Conservation (phyloP, 345 rosid species). For the Dovyalis caffra region DNA sequence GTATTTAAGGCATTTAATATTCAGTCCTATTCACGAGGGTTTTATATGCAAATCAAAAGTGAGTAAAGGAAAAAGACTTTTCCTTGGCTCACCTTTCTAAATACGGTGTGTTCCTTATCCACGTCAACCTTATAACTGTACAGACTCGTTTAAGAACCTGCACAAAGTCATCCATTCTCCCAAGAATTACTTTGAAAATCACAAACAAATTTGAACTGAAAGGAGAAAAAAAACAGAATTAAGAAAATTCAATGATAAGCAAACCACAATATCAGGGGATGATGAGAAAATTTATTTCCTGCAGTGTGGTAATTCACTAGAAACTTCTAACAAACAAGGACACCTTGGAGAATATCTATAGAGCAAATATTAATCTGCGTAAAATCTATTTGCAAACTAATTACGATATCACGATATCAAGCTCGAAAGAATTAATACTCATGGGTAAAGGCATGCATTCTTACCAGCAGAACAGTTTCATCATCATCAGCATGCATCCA, state of each 20-base stretch:
- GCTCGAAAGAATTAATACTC: neutral
- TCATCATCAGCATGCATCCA: slow-evolving; percentile 90
- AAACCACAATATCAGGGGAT: too few species aligned
- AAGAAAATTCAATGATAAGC: too few species aligned
- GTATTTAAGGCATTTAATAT: too few species aligned
- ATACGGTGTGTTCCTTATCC: slow-evolving; percentile 81
- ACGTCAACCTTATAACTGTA: slow-evolving; percentile 58
- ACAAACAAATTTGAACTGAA: neutral
- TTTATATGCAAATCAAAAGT: too few species aligned
- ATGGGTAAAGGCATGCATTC: neutral
- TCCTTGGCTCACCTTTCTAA: slow-evolving; percentile 50
- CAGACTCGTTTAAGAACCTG: slow-evolving; percentile 77
- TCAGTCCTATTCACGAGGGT: too few species aligned
- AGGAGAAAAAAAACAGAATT: neutral
- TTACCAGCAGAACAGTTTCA: slow-evolving; percentile 77
- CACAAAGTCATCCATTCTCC: slow-evolving; percentile 9
- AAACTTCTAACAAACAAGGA: neutral
- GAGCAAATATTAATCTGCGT: neutral
- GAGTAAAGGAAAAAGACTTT: neutral
- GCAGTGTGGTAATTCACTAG: neutral
- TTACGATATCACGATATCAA: neutral
- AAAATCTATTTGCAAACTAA: neutral
- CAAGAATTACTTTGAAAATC: neutral
- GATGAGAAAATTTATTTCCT: neutral
- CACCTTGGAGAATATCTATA: neutral